phyloP scores from a whole-genome alignment of 1,284 basidiomycete species.

The Tremellales sp. region DNA sequence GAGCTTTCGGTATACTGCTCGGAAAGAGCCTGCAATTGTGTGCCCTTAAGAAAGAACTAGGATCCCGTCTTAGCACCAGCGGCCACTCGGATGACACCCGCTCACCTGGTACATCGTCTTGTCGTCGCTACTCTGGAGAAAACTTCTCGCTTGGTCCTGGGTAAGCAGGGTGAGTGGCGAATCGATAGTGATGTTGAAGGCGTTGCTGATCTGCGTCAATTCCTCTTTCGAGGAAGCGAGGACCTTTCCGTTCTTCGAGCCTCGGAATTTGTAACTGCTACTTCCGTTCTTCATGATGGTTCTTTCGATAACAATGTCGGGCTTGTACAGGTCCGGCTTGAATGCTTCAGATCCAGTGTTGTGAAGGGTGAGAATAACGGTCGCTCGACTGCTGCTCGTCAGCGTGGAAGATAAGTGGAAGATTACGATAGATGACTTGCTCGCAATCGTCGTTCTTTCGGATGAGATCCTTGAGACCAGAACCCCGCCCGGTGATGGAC shows the following conservation, averaged over 20 bases:
- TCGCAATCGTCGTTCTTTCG: slow-evolving; percentile 74
- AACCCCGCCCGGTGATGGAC: slow-evolving; percentile 78
- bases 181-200: slow-evolving; percentile 90
- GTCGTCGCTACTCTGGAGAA: slow-evolving; percentile 77
- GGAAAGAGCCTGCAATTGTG: slow-evolving; percentile 80
- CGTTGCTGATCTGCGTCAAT: slow-evolving; percentile 79
- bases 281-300: slow-evolving; percentile 70
- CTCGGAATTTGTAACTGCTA: slow-evolving; percentile 80
- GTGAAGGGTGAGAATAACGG: slow-evolving; percentile 75
- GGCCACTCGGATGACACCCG: slow-evolving; percentile 4
- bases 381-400: slow-evolving; percentile 56
- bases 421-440: background rate
- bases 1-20: slow-evolving; percentile 79
- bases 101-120: slow-evolving; percentile 84
- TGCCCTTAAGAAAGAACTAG: slow-evolving; percentile 91
- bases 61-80: slow-evolving; percentile 1
- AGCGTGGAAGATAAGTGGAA: background rate
- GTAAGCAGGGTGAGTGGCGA: slow-evolving; percentile 94
- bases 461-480: slow-evolving; percentile 82
- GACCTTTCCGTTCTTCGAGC: slow-evolving; percentile 58
- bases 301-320: slow-evolving; percentile 79
- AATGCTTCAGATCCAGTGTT: slow-evolving; percentile 89
- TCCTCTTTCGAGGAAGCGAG: slow-evolving; percentile 81
- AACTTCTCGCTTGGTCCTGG: slow-evolving; percentile 79
- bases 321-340: slow-evolving; percentile 74